These are phyloP conservation scores for Cyclanthera cordifolia DNA, from an alignment of 306 rosid genomes.

Conservation along the genomic window DNA sequence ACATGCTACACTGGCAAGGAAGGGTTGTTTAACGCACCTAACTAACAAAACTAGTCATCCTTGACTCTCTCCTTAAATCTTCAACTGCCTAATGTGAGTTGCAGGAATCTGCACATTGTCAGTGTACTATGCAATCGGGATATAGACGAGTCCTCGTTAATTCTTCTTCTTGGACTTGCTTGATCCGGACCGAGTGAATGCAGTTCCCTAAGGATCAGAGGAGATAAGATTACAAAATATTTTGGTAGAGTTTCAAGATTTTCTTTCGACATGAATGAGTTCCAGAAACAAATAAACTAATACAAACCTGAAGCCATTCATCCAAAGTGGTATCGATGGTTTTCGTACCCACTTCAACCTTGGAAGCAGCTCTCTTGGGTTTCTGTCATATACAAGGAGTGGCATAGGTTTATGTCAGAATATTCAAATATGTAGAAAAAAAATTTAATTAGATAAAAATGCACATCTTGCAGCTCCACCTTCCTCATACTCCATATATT, in stretches of 20 bases:
- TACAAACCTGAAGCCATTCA: constrained; percentile 86
- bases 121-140: constrained; percentile 37
- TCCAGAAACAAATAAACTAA: background rate
- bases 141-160: constrained; percentile 26
- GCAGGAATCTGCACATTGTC: constrained; percentile 33
- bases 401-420: background rate
- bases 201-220: constrained; percentile 53
- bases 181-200: constrained; percentile 43
- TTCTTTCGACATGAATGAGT: background rate
- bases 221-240: background rate
- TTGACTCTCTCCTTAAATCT: constrained; percentile 31
- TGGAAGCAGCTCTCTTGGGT: constrained; percentile 76
- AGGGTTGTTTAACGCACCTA: constrained; percentile 29
- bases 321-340: constrained; percentile 60
- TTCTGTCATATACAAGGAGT: constrained; percentile 29
- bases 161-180: constrained; percentile 80
- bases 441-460: background rate
- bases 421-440: background rate
- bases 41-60: constrained; percentile 27
- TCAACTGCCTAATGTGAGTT: constrained; percentile 38
- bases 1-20: constrained; percentile 45
- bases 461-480: background rate
- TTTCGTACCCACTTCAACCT: constrained; percentile 88
- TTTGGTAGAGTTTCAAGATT: constrained; percentile 4
- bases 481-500: background rate